phyloP scores from a whole-genome alignment of 768 basidiomycete genomes.

The Suillus placidus region DNA sequence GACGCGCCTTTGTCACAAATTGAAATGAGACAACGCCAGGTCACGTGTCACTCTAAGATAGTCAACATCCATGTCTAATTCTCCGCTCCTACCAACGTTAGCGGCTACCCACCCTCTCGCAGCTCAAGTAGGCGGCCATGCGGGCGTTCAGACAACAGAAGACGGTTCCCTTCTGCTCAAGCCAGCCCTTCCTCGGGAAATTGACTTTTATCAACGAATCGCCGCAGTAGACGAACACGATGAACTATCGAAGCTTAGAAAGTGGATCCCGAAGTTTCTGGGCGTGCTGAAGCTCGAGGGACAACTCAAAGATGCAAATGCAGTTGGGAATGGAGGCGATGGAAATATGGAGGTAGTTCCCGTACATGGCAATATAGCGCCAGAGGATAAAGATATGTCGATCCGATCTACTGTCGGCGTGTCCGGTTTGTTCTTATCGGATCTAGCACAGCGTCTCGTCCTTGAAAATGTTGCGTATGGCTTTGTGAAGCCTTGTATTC shows the following conservation, averaged over 20 bases:
- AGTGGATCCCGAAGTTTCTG: conserved; percentile 74
- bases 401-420: background rate
- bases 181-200: conserved; percentile 63
- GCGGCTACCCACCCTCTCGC: conserved; percentile 39
- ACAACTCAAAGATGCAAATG: conserved; percentile 29
- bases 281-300: conserved; percentile 82
- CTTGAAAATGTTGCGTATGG: conserved; percentile 79
- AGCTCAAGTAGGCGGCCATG: conserved; percentile 82
- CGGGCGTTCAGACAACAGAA: conserved; percentile 68
- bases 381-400: conserved; percentile 49
- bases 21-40: conserved; percentile 6
- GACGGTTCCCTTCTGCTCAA: conserved; percentile 85
- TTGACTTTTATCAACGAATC: conserved; percentile 69
- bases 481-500: conserved; percentile 81
- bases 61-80: conserved; percentile 1
- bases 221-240: conserved; percentile 37
- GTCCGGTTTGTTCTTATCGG: conserved; percentile 2
- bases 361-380: conserved; percentile 24
- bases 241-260: conserved; percentile 43
- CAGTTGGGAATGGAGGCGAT: conserved; percentile 14
- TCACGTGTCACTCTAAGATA: background rate
- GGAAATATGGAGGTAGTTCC: conserved; percentile 11
- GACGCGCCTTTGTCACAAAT: conserved; percentile 5
- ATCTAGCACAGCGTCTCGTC: conserved; percentile 65
- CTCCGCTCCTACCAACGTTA: conserved; percentile 19